Conservation (phyloP, 257 asterid species). For the Jaltomata sinuosa region DNA sequence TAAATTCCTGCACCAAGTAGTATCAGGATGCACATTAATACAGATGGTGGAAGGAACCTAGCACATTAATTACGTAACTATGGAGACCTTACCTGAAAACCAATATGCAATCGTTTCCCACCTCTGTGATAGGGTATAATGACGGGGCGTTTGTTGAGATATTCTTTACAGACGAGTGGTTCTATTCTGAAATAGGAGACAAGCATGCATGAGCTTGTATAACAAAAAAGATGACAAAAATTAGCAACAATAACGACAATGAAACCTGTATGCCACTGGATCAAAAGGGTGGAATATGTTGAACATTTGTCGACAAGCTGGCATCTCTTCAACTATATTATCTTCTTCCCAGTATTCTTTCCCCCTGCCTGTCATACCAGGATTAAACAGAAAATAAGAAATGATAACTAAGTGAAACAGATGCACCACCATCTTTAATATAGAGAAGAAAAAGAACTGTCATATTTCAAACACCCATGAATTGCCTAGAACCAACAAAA, state of each 20-base stretch:
- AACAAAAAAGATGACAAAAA: background rate
- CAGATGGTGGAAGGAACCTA: background rate
- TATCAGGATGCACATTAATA: constrained; percentile 6
- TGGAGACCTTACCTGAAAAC: constrained; percentile 54
- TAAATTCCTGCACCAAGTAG: constrained; percentile 60
- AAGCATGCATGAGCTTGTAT: background rate
- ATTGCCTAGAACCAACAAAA: background rate
- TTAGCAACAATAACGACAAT: background rate
- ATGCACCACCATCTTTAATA: background rate
- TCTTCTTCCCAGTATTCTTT: constrained; percentile 80
- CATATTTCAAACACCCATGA: background rate
- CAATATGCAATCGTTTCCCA: constrained; percentile 85
- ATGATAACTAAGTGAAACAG: background rate
- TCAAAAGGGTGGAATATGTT: constrained; percentile 96
- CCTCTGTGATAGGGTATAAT: constrained; percentile 94
- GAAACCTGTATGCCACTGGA: constrained; percentile 91
- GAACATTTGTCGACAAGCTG: constrained; percentile 85
- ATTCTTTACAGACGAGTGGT: constrained; percentile 89
- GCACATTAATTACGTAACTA: background rate
- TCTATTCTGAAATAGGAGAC: constrained; percentile 50
- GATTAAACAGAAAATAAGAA: constrained; percentile 1
- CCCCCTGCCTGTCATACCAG: constrained; percentile 56
- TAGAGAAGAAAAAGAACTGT: background rate
- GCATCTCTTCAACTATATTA: constrained; percentile 79
- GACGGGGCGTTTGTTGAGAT: constrained; percentile 56